Evolutionary conservation across 768 basidiomycete genomes (phyloP).

Genomic region (Xerocomellus chrysenteron): DNA sequence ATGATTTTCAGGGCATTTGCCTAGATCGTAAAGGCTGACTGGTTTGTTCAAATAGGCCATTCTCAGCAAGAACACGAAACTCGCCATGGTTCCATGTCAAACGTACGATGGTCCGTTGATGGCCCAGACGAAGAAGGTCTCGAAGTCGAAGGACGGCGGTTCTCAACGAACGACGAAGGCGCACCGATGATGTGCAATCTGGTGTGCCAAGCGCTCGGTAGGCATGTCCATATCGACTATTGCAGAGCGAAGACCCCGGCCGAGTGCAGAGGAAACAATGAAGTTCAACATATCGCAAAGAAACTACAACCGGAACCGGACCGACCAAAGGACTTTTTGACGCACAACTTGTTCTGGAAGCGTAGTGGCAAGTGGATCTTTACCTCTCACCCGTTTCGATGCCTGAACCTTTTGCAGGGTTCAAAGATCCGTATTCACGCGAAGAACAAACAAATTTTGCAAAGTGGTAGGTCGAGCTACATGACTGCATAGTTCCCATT

Average conservation of each 20-base stretch:
- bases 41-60: constrained; percentile 41
- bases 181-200: constrained; percentile 63
- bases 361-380: constrained; percentile 43
- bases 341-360: constrained; percentile 56
- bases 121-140: constrained; percentile 46
- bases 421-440: constrained; percentile 61
- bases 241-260: constrained; percentile 41
- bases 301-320: constrained; percentile 45
- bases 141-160: constrained; percentile 53
- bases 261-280: constrained; percentile 39
- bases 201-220: constrained; percentile 49
- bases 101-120: constrained; percentile 54
- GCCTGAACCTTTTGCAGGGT: constrained; percentile 37
- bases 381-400: neutral
- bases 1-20: neutral
- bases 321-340: constrained; percentile 52
- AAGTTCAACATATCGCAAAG: constrained; percentile 44
- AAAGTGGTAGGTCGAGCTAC: constrained; percentile 43
- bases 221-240: constrained; percentile 56
- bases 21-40: neutral
- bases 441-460: constrained; percentile 53
- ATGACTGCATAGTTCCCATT: too few relatives aligned
- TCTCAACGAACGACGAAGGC: constrained; percentile 51
- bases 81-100: constrained; percentile 59
- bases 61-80: constrained; percentile 59